Base-by-base conservation (phyloP, 805 yeast genomes). In the Metschnikowia cerradonensis region DNA sequence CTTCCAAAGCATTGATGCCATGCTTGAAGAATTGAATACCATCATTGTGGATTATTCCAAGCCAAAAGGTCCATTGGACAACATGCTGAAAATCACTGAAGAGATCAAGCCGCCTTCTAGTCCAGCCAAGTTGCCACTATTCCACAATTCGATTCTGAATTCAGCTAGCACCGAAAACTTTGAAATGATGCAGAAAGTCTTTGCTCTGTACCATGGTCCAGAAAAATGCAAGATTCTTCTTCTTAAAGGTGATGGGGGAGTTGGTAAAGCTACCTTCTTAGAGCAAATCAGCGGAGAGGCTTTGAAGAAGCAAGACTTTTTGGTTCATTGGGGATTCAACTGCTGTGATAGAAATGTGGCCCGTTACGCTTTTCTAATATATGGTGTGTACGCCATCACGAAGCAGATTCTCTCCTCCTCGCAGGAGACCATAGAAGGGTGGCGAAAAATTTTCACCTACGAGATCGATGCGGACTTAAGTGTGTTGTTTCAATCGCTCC, bases 221-320 rank as follows among this genome's bases (percentile, higher is more conserved):
- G 54, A 49, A 5, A 32, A 22, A 20, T 52, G 50, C 58, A 67
- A 53, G 56, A 63, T 39, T 56, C 62, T 57, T 39, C 52, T 76
- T 5, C 56, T 78, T 3, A 56, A 62, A 1, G 83, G 83, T 14
- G 68, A 62, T 3, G 51, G 71, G 1, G 83, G 83, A 2, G 59
- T 67, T 6, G 83, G 83, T 1, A 78, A 77, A 57, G 65, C 79
- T 0, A 61, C 75, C 4, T 51, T 78, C 6, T 58, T 79, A 5
- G 63, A 63, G 30, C 78, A 74, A 30, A 52, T 78, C 41, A 69
- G 67, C 47, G 62, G 68, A 5, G 58, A 59, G 2, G 67, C 77
- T 4, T 55, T 70, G 10, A 57, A 70, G 1, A 62, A 63, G 32
- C 66, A 67, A 44, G 61, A 58, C 22, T 64, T 68, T 52, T 64